These are phyloP conservation scores for Orbilia brochopaga DNA, from an alignment of 2,329 filamentous ascomycete species.

Conservation along the genomic window DNA sequence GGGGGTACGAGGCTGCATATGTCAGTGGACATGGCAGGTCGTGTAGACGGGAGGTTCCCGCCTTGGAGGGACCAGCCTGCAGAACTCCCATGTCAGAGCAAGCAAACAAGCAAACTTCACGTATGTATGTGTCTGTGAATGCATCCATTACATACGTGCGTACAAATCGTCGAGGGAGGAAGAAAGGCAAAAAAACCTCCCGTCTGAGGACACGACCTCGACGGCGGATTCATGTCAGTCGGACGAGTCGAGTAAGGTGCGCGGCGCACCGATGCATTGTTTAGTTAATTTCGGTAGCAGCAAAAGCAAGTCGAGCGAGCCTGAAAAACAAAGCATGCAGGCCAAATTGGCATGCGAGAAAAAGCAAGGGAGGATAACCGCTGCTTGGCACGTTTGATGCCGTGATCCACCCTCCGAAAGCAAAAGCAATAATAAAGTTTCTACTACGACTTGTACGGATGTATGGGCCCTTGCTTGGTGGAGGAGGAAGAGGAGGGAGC, in stretches of 20 bases:
- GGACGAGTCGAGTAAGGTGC: not conserved
- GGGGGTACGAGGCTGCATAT: not conserved
- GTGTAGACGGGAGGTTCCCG: not conserved
- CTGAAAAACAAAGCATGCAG: constrained; percentile 43
- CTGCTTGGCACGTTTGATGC: constrained; percentile 49
- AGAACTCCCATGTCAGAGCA: constrained; percentile 4
- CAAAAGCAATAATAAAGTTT: constrained; percentile 13
- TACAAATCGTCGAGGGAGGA: not conserved
- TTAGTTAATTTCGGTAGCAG: constrained; percentile 39
- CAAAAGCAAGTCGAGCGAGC: constrained; percentile 22
- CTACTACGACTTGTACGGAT: too few species aligned
- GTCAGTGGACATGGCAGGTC: not conserved
- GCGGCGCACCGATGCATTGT: constrained; percentile 19
- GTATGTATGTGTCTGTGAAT: not conserved
- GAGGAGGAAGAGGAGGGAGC: not conserved
- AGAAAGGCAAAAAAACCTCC: not conserved
- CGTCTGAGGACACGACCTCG: not conserved
- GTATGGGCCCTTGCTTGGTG: not conserved
- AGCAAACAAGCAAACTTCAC: not conserved
- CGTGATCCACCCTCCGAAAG: constrained; percentile 35
- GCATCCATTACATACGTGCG: not conserved
- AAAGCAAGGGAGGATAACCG: constrained; percentile 29
- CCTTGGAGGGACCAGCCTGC: not conserved
- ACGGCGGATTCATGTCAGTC: not conserved
- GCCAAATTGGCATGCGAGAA: constrained; percentile 30